phyloP scores from a whole-genome alignment of 2,329 filamentous ascomycete species.

The Xylaria sp. region DNA sequence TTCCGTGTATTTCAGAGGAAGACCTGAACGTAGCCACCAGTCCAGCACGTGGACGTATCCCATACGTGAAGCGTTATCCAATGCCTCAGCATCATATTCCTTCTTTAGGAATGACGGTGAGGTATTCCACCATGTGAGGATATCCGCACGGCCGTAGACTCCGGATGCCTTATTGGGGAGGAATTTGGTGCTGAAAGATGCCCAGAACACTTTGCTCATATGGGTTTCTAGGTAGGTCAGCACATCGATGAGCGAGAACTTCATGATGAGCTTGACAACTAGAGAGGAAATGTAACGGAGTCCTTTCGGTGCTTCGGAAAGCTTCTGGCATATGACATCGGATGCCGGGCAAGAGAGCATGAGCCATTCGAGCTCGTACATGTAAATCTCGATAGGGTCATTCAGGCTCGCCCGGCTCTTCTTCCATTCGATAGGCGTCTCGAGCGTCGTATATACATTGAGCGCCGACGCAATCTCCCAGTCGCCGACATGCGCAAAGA shows the following conservation, averaged over 20 bases:
- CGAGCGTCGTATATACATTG: constrained; percentile 80
- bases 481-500: constrained; percentile 84
- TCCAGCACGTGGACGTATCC: constrained; percentile 87
- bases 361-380: constrained; percentile 84
- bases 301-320: constrained; percentile 75
- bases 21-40: constrained; percentile 85
- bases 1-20: constrained; percentile 87
- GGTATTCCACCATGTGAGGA: constrained; percentile 91
- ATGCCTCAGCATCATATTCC: constrained; percentile 84
- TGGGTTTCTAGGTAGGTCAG: constrained; percentile 76
- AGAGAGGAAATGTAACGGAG: constrained; percentile 79
- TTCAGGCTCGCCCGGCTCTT: constrained; percentile 48
- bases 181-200: constrained; percentile 80
- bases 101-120: constrained; percentile 85
- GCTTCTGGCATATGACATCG: constrained; percentile 75
- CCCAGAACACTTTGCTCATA: constrained; percentile 79
- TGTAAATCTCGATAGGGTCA: constrained; percentile 75
- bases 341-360: constrained; percentile 76
- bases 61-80: constrained; percentile 87
- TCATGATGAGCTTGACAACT: constrained; percentile 88
- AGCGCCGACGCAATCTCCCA: constrained; percentile 90
- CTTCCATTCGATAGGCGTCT: constrained; percentile 66
- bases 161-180: constrained; percentile 89
- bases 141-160: constrained; percentile 83
- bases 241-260: constrained; percentile 84